Base-by-base conservation (phyloP, 1,284 basidiomycete genomes). In the Naganishia sp. region DNA sequence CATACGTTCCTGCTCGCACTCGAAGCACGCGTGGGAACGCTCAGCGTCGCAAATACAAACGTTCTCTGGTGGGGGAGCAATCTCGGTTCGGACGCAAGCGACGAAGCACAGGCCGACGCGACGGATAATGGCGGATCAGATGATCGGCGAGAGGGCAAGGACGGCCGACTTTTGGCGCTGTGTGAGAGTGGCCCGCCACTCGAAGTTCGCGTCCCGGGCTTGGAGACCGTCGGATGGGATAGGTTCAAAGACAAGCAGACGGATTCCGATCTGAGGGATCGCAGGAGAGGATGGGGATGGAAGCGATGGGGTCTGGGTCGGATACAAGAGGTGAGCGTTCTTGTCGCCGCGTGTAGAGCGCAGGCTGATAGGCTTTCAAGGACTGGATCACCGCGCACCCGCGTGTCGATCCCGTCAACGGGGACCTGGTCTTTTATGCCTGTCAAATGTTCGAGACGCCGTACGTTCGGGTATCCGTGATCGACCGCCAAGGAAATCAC, bases 301-400 rank as follows among this genome's bases (percentile, higher is more conserved):
- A 21, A 63, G 73, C 64, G 76, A 11, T 72, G 70, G 55, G 71
- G 71, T 11, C 53, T 76, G 7, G 65, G 68, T 13, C 47, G 73
- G 17, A 70, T 76, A 2, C 74, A 75, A 67, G 75, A 76, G 67
- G 75, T 76, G 61, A 64, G 72, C 66, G 6, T 17, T 39, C 47
- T 17, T 58, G 35, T 32, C 43, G 28, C 25, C 23, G 6, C n/a
- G 7, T 10, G 21, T 11, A 51, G 28, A 11, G 42, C 23, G 52
- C 41, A 43, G 41, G 6, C 39, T 42, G 51, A 35, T 6, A 45
- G 2, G 70, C 1, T 67, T 72, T 81, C 70, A 72, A 82, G 70
- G 81, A 83, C 65, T 82, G 81, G 76, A 82, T 81, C 57, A 83
- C 82, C 0, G 81, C 81, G 0, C 82, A 82, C 70, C 82, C 82